Evolutionary conservation across 2,329 filamentous ascomycete species (phyloP).

Genomic region (Fusarium circinatum): DNA sequence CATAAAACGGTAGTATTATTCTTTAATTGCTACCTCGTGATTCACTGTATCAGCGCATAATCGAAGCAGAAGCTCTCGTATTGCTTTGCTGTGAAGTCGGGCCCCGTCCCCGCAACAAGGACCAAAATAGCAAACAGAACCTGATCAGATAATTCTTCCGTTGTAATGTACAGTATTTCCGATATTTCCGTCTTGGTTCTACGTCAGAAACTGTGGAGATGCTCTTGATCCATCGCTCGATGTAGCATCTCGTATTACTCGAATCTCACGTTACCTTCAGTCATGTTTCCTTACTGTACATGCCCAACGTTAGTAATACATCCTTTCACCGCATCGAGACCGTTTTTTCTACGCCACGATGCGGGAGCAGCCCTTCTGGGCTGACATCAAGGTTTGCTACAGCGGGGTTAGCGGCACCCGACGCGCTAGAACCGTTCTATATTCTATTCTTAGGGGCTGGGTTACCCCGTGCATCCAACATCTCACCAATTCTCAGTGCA

Average conservation of each 20-base stretch:
- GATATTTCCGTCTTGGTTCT: constrained; percentile 2
- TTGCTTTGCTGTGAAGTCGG: constrained; percentile 1
- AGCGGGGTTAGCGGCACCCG: neutral
- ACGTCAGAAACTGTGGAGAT: constrained; percentile 22
- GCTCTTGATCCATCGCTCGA: neutral
- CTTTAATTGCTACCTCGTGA: neutral
- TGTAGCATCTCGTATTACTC: neutral
- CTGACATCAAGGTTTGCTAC: neutral
- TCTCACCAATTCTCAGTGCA: neutral
- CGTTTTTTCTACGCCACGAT: neutral
- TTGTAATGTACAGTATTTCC: neutral
- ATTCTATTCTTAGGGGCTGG: neutral
- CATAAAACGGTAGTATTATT: constrained; percentile 7
- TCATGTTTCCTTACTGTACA: neutral
- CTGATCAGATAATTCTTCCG: constrained; percentile 6
- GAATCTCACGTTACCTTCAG: neutral
- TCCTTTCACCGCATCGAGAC: constrained; percentile 21
- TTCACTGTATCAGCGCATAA: neutral
- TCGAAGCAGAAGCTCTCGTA: constrained; percentile 11
- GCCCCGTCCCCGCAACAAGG: constrained; percentile 1
- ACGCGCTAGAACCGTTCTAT: neutral
- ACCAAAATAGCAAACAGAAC: neutral
- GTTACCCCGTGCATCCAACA: neutral
- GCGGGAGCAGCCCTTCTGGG: constrained; percentile 15
- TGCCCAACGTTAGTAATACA: neutral